phyloP scores from a whole-genome alignment of 805 yeast species.

The Saturnispora kantuleensis region DNA sequence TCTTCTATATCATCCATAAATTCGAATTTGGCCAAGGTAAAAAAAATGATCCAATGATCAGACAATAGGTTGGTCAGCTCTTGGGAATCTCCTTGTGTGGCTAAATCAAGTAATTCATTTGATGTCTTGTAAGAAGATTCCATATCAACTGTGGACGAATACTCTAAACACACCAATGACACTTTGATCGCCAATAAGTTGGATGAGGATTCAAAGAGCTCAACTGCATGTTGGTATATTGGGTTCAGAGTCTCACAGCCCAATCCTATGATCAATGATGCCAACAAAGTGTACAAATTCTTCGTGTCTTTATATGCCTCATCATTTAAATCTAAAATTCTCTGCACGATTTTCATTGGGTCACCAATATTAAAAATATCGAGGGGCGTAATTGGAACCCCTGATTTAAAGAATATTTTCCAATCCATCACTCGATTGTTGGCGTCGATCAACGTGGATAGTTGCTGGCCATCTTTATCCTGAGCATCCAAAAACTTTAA shows the following conservation, averaged over 20 bases:
- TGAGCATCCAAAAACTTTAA: conserved; percentile 12
- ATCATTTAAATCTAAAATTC: conserved; percentile 44
- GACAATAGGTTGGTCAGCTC: conserved; percentile 15
- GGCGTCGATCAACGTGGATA: conserved; percentile 18
- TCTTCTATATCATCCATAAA: conserved; percentile 16
- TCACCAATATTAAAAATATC: conserved; percentile 18
- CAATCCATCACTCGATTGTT: conserved; percentile 18
- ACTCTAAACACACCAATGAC: conserved; percentile 46
- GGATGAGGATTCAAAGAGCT: conserved; percentile 8
- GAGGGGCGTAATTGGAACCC: conserved; percentile 25
- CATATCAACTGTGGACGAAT: conserved; percentile 58
- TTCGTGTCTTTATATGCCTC: conserved; percentile 37
- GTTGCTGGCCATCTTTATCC: neutral
- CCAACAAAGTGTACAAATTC: conserved; percentile 32
- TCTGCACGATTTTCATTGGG: conserved; percentile 19
- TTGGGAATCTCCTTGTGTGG: conserved; percentile 10
- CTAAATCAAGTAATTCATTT: conserved; percentile 28
- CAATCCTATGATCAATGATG: conserved; percentile 33
- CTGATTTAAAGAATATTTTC: conserved; percentile 22
- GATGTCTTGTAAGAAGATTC: conserved; percentile 41
- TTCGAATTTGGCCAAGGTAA: conserved; percentile 55
- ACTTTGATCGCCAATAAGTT: conserved; percentile 21
- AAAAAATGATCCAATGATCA: conserved; percentile 59
- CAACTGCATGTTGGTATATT: conserved; percentile 5
- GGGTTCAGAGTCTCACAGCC: conserved; percentile 14